Base-by-base conservation (phyloP, 768 basidiomycete species). In the Pulveroboletus sp. region DNA sequence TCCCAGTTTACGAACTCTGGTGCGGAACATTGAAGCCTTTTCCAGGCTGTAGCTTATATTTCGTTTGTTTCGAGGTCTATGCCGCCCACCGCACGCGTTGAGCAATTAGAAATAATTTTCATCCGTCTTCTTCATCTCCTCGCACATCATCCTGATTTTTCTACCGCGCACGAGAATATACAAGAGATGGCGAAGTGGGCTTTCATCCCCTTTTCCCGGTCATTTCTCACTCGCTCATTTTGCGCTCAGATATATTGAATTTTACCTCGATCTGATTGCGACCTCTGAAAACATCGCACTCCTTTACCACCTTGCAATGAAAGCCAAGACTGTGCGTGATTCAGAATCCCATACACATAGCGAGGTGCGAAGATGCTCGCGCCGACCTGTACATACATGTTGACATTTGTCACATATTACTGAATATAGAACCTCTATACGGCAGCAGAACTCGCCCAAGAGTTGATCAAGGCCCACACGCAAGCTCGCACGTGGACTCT, bases 111-210 rank as follows among this genome's bases (percentile, higher is more conserved):
- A 65, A 70, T 86, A 48, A 80, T 86, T 2, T 89, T 98, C 58
- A 80, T 94, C 38, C 85, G 95, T 11, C 70, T 98, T 5, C 75
- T 98, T 9, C 89, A 93, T 61, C 68, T 93, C 1, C 75, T 98
- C 5, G 91, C 93, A 0, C 94, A 96, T 63, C 96, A 99, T 64
- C 95, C 95, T 5, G 96, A 99, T 68, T 94, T 93, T 59, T 77
- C 75, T 17, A 76, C 73, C 39, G 74, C 76, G 3, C 76, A 80
- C 33, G 86, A 89, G 31, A 83, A 84, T 37, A 66, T 94, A 33
- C 73, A 80, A 31, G 85, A 89, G 59, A 84, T 93, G 58, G 83
- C 87, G 21, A 90, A 86, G 93, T 96, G 57, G 40, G 85, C 63
- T 8, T 24, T 17, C 6, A 27, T 35, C 24, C 42, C 26, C 4